Percentiles rank a stretch among this genome's conserved stretches.
These are phyloP conservation scores for Cordyceps tenuipes DNA, from an alignment of 2,329 filamentous ascomycete species.

Conservation along the genomic window DNA sequence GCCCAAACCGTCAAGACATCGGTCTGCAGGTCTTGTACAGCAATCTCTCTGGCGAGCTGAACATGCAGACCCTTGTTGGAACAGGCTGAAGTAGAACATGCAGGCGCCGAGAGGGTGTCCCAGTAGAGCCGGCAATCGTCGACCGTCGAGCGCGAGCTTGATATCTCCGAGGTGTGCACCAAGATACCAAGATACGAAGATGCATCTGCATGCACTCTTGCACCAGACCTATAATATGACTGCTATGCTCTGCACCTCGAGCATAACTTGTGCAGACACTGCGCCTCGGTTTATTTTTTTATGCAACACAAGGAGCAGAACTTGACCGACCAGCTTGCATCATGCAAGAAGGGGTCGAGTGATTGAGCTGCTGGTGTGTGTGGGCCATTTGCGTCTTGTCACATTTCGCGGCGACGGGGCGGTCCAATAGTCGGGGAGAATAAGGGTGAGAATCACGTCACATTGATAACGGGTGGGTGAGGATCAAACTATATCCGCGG, in stretches of 20 bases:
- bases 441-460: not conserved
- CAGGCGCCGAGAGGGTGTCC: not conserved
- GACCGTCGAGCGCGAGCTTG: no score
- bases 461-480: not conserved
- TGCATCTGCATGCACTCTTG: no score
- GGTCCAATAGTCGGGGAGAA: not conserved
- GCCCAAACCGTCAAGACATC: not conserved
- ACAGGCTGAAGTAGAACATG: not conserved
- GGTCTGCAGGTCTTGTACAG: not conserved
- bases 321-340: no score
- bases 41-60: not conserved
- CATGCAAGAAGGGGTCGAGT: no score
- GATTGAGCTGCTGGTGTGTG: not conserved
- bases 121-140: not conserved
- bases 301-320: no score
- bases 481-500: not conserved
- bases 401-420: not conserved
- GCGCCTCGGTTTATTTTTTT: no score
- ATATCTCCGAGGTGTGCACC: not conserved
- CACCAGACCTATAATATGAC: not conserved
- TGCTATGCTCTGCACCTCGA: not conserved
- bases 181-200: no score
- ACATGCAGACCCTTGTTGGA: not conserved
- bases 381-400: not conserved
- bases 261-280: not conserved